Conservation (phyloP, 257 asterid species). For the Primulina tabacum region DNA sequence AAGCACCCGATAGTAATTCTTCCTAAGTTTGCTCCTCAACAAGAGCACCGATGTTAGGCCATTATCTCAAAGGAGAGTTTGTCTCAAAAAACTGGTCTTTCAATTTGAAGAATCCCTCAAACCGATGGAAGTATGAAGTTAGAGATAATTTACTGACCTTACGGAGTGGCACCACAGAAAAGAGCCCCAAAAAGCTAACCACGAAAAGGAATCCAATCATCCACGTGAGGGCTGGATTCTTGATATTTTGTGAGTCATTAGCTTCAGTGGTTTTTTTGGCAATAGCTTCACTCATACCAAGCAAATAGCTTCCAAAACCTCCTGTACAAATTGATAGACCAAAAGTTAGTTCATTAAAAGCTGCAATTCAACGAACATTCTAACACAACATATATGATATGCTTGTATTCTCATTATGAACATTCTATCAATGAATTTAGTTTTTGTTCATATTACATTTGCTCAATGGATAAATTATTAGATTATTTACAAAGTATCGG, state of each 20-base stretch:
- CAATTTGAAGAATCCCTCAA: background rate
- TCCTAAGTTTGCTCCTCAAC: no score
- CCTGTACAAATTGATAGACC: slow-evolving; percentile 41
- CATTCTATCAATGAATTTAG: background rate
- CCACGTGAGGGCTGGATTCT: slow-evolving; percentile 78
- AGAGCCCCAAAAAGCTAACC: slow-evolving; percentile 91
- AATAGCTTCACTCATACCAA: slow-evolving; percentile 76
- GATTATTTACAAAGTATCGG: background rate
- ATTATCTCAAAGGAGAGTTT: no score
- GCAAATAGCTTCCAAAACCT: slow-evolving; percentile 90
- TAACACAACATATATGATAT: no score
- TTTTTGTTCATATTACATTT: no score
- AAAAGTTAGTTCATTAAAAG: background rate
- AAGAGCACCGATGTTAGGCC: no score
- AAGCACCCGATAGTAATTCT: no score
- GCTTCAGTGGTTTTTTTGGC: slow-evolving; percentile 68
- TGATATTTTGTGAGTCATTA: slow-evolving; percentile 38
- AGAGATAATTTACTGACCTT: slow-evolving; percentile 45
- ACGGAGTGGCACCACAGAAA: slow-evolving; percentile 85
- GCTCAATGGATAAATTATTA: background rate
- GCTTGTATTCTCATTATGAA: background rate
- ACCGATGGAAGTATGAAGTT: background rate
- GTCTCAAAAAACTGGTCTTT: no score
- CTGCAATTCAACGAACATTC: background rate
- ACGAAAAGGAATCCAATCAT: slow-evolving; percentile 87